These are phyloP conservation scores for Paraglomus occultum DNA, from an alignment of 192 early-diverging fungal species.

Conservation along the genomic window DNA sequence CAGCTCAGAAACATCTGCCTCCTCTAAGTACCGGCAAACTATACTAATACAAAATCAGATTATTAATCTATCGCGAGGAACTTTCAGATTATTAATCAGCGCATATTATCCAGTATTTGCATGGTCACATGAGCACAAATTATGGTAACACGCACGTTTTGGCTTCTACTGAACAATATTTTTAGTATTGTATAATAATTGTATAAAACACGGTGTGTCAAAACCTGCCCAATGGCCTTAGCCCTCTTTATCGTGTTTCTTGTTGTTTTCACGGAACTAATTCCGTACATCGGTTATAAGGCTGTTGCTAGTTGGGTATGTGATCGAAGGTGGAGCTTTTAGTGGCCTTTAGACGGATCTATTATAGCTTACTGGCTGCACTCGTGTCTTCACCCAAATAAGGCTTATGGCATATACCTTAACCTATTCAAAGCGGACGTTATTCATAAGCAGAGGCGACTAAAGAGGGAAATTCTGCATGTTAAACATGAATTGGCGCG, in stretches of 20 bases:
- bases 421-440: conserved; percentile 53
- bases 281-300: conserved; percentile 53
- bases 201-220: too few relatives aligned
- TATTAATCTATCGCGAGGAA: too few relatives aligned
- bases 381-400: not conserved
- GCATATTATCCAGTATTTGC: too few relatives aligned
- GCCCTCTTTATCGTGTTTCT: conserved; percentile 56
- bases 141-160: too few relatives aligned
- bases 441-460: conserved; percentile 54
- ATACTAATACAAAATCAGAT: too few relatives aligned
- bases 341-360: not conserved
- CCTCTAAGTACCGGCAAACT: too few relatives aligned
- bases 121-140: too few relatives aligned
- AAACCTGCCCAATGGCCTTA: conserved; percentile 42
- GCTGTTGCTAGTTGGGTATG: conserved; percentile 50
- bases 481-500: conserved; percentile 62
- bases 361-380: not conserved
- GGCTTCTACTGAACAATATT: too few relatives aligned
- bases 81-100: too few relatives aligned
- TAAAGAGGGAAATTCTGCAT: conserved; percentile 59
- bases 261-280: conserved; percentile 59
- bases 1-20: too few relatives aligned
- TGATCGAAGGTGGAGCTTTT: conserved; percentile 3
- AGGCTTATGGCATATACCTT: conserved; percentile 55
- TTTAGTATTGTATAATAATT: too few relatives aligned